Base-by-base conservation (phyloP, 2,329 filamentous ascomycete species). In the Paraphaeosphaeria sporulosa region DNA sequence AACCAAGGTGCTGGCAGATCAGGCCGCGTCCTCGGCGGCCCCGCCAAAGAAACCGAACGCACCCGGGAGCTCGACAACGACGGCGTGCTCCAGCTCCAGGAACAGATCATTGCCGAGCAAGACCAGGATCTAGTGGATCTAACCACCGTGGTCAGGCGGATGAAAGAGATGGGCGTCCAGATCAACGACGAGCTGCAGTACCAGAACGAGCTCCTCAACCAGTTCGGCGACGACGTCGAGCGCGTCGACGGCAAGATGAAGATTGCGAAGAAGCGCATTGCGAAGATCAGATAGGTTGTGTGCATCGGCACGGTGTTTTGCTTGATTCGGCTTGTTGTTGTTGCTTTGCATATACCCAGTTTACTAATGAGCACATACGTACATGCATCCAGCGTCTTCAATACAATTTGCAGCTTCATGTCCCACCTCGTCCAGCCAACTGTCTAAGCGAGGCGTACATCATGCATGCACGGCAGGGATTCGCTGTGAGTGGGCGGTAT, bases 51-150 rank as follows among this genome's bases (percentile, higher is more conserved):
- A 78, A 94, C 90, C 17, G 89, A 91, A 59, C 86, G 87, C 63
- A 94, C 92, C 46, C 80, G 91, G 13, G 91, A 94, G 75, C 78
- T 92, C 56, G 91, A 93, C 72, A 95, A 95, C 68, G 77, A 84
- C 4, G 91, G 90, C 0, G 88, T 95, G 19, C 69, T 94, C 62
- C 86, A 90, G 74, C 78, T 95, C 62, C 92, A 95, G 76, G 83
- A 87, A 68, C 85, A 91, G 71, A 86, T 92, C 75, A 92, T 94
- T 83, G 73, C 83, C 55, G 87, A 91, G 65, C 92, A 96, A 71
- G 92, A 95, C 66, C 76, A 89, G 68, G 89, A 91, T 67, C 85
- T 95, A 2, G 85, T 90, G 19, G 83, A 87, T 67, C 79, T 95
- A 57, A 84, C 86, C 1, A 87, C 86, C 64, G 89, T 92, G 50